Base-by-base conservation (phyloP, 345 rosid species). In the Syzygium jambos region DNA sequence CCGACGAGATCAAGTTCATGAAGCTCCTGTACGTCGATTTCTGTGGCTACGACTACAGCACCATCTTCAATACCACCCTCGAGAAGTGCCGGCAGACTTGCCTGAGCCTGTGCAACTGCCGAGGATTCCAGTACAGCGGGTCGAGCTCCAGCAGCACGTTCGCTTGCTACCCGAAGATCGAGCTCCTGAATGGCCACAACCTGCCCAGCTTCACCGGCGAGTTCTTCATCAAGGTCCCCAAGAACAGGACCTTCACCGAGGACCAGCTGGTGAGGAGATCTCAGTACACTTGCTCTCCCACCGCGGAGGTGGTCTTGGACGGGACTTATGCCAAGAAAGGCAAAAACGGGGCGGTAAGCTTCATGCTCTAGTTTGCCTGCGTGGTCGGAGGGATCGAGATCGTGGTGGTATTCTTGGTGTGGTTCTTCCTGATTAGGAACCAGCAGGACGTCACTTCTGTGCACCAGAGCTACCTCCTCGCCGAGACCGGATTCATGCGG, bases 151-250 rank as follows among this genome's bases (percentile, higher is more conserved):
- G 5, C 14, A 11, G 46, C 9, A 10, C 5, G 30, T 51, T 51
- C 51, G 1, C 13, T 3, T 91, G 94, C 84, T 91, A 38, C 73
- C 52, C 88, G 1, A 90, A 92, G 86, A 55, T 59, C 3, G 53
- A 15, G 43, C 83, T 92, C 54, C 41, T 86, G 30, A 88, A 92
- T 21, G 94, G 93, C 14, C 84, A 80, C 34, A 46, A 51, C 43
- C 57, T 88, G 11, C 84, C 90, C 22, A 77, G 84, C 86, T 90
- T 87, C 34, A 25, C 51, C 6, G 91, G 92, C 12, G 83, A 68
- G 25, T 29, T 89, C 23, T 86, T 88, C 78, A 73, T 90, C 55
- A 93, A 89, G 80, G 78, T 91, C 34, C 90, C 90, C 3, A 87
- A 90, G 78, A 55, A 84, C 29, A 51, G 30, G 55, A 49, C 23